Evolutionary conservation across 495 filamentous ascomycete genomes (phyloP), one percentile per base, ranked within the genome.

Genomic region (Bryoglossum gracile): DNA sequence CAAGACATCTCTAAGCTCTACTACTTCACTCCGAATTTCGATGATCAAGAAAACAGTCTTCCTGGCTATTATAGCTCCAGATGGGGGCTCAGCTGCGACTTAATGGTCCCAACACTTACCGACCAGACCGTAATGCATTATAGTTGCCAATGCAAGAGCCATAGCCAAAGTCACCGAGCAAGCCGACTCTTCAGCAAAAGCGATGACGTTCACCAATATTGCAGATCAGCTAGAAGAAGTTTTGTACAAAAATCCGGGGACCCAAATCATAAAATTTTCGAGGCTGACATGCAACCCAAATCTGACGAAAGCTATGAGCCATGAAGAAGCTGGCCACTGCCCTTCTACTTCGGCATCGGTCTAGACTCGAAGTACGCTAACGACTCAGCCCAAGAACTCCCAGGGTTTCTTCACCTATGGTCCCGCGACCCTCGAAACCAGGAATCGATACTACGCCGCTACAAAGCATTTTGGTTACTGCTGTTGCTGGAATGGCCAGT

Each of bases 401-500:
- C 51, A 67, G 30, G 62, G 62, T 19, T 72, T 73, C 52, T 44
- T 65, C 3, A 56, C 67, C 19, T 73, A 67, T 38, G 70, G 68
- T 10, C 70, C 70, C 23, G 71, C 68, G 8, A 73, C 70, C 10
- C 48, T 72, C 4, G 69, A 70, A 51, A 61, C 64, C 46, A 53
- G 62, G 21, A 64, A 70, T 42, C 61, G 61, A 1, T 73, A 67
- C 56, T 73, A 64, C 42, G 55, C 58, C 22, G 65, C 62, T 11
- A 47, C 55, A 2, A 71, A 66, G 46, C 64, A 64, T 14, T 56
- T 55, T 18, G 58, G 53, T 35, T 70, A 70, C 53, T 72, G 69
- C 60, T 72, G 69, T 40, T 62, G 60, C 38, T 71, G 69, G 69
- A 66, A 71, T 41, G 69, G 69, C 14, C 68, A 68, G 57, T 69